Conservation (phyloP, 768 basidiomycete genomes). For the Glaciozyma martinii region DNA sequence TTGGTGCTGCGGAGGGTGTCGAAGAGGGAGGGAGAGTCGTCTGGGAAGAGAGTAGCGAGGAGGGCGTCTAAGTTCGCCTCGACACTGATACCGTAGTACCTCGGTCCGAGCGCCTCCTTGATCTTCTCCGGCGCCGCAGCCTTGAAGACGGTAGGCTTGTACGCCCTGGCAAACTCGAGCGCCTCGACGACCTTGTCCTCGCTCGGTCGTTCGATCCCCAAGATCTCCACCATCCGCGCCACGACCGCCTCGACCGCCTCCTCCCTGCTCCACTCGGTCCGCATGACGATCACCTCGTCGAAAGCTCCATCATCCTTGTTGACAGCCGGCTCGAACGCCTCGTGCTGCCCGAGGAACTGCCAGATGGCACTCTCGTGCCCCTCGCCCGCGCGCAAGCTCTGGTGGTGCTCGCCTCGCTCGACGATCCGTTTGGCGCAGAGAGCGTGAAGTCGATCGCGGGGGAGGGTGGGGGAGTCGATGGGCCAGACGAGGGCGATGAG, state of each 20-base stretch:
- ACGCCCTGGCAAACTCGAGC: conserved; percentile 31
- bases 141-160: conserved; percentile 16
- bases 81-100: conserved; percentile 72
- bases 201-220: conserved; percentile 43
- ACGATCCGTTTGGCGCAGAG: conserved; percentile 69
- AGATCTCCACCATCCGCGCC: conserved; percentile 49
- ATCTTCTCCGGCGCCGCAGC: neutral
- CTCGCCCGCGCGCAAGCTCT: conserved; percentile 59
- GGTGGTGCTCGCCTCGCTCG: conserved; percentile 70
- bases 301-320: conserved; percentile 42
- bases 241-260: conserved; percentile 53
- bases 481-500: conserved; percentile 76
- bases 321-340: conserved; percentile 55
- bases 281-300: conserved; percentile 61
- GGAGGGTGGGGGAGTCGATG: conserved; percentile 45
- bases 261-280: conserved; percentile 51
- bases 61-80: conserved; percentile 56
- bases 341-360: conserved; percentile 59
- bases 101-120: conserved; percentile 39
- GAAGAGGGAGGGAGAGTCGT: conserved; percentile 45
- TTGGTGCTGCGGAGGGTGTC: conserved; percentile 43
- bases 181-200: conserved; percentile 45
- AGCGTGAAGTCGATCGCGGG: conserved; percentile 55
- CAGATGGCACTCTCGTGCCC: conserved; percentile 72
- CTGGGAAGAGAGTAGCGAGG: conserved; percentile 38